Percentiles rank a stretch among this genome's conserved stretches.
phyloP scores from a whole-genome alignment of 495 filamentous ascomycete genomes.

The Daldinia decipiens region DNA sequence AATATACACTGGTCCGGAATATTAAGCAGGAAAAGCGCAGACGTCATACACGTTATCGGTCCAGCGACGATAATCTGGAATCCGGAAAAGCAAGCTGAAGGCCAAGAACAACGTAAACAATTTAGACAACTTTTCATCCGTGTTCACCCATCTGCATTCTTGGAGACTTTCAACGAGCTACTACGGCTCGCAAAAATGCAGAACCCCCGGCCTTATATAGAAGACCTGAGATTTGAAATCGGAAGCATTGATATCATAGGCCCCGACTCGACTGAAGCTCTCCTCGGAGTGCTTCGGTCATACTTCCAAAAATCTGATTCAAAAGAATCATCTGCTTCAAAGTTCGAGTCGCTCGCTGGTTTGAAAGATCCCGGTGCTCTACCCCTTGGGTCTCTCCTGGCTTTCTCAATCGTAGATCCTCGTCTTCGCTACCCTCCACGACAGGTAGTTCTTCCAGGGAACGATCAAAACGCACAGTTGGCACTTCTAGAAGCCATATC shows the following conservation, averaged over 20 bases:
- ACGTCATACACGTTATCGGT: slow-evolving; percentile 69
- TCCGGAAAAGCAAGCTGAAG: slow-evolving; percentile 37
- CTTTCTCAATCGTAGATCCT: slow-evolving; percentile 81
- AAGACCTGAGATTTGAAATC: slow-evolving; percentile 93
- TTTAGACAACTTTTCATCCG: slow-evolving; percentile 75
- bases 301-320: slow-evolving; percentile 43
- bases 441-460: slow-evolving; percentile 51
- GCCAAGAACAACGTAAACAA: slow-evolving; percentile 49
- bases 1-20: slow-evolving; percentile 74
- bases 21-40: slow-evolving; percentile 68
- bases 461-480: slow-evolving; percentile 62
- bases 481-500: slow-evolving; percentile 64
- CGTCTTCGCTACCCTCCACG: slow-evolving; percentile 78
- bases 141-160: slow-evolving; percentile 88
- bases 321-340: slow-evolving; percentile 58
- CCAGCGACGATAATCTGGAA: slow-evolving; percentile 81
- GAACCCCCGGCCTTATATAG: slow-evolving; percentile 76
- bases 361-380: slow-evolving; percentile 82
- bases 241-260: slow-evolving; percentile 92
- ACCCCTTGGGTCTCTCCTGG: slow-evolving; percentile 75
- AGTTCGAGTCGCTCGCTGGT: slow-evolving; percentile 72
- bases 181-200: slow-evolving; percentile 74
- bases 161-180: slow-evolving; percentile 84
- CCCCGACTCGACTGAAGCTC: slow-evolving; percentile 82
- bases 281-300: slow-evolving; percentile 77